Conservation (phyloP, 2,329 filamentous ascomycete genomes). For the Colletotrichum sp. region DNA sequence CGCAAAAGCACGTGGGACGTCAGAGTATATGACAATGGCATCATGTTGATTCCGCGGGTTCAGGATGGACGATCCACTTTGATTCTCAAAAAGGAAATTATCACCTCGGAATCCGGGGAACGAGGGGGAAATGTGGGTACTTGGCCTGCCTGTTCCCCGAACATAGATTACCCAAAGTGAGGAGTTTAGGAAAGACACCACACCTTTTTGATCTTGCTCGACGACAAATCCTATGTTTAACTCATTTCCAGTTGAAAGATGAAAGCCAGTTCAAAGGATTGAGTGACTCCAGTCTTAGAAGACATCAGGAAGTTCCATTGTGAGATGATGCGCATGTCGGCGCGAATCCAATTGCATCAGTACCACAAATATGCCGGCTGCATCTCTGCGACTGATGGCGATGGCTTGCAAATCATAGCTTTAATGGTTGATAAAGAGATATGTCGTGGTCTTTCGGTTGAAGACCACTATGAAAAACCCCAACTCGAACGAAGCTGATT, state of each 20-base stretch:
- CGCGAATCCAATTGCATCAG: not conserved
- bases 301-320: not conserved
- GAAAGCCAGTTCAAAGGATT: not conserved
- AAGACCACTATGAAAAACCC: not conserved
- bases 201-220: not conserved
- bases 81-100: not conserved
- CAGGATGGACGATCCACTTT: not conserved
- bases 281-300: not conserved
- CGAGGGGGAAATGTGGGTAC: not conserved
- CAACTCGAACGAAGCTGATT: not conserved
- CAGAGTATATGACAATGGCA: not conserved
- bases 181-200: not conserved
- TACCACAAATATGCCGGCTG: not conserved
- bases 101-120: not conserved
- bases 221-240: not conserved
- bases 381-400: not conserved
- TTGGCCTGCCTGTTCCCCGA: not conserved
- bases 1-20: not conserved
- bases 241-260: not conserved
- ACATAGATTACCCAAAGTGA: not conserved
- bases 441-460: not conserved
- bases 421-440: not conserved
- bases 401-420: not conserved
- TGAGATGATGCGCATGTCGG: not conserved
- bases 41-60: slow-evolving; percentile 9